Percentiles rank a stretch among this genome's conserved stretches.
Conservation (phyloP, 352 stramenopile genomes). For the Globisporangium paroecandrum region DNA sequence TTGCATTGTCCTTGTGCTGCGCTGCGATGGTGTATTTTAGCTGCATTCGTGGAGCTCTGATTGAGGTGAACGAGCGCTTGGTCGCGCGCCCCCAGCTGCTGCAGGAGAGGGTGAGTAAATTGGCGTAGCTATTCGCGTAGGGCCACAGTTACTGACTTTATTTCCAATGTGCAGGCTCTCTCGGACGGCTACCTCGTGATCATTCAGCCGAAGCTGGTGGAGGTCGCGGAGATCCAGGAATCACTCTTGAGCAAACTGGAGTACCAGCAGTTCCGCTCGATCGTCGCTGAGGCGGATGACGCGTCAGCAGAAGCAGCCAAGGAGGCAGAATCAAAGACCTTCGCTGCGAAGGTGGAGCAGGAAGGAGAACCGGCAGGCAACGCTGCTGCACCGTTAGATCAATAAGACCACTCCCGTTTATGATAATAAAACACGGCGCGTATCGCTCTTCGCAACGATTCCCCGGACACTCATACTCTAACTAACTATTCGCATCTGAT, state of each 20-base stretch:
- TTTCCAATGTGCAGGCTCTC: slow-evolving; percentile 30
- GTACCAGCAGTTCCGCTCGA: slow-evolving; percentile 65
- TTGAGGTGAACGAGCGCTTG: slow-evolving; percentile 78
- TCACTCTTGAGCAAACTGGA: slow-evolving; percentile 77
- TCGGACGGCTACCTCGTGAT: slow-evolving; percentile 81
- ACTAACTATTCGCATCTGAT: slow-evolving; percentile 13
- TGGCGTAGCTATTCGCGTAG: background rate
- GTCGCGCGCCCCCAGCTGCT: slow-evolving; percentile 54
- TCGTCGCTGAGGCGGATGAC: slow-evolving; percentile 19
- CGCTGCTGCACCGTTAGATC: slow-evolving; percentile 2
- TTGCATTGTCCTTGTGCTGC: background rate
- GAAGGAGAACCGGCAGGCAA: background rate
- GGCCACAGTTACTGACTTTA: background rate
- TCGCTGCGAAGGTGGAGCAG: slow-evolving; percentile 1
- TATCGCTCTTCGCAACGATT: background rate
- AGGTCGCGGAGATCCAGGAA: slow-evolving; percentile 78
- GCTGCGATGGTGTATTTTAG: slow-evolving; percentile 19
- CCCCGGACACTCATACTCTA: slow-evolving; percentile 13
- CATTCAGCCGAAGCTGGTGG: slow-evolving; percentile 75
- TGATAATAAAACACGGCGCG: slow-evolving; percentile 8
- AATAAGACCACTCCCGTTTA: slow-evolving; percentile 13
- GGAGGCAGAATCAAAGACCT: background rate
- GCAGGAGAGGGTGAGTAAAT: slow-evolving; percentile 33
- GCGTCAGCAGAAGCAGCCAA: background rate
- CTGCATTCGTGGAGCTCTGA: slow-evolving; percentile 75